These are phyloP conservation scores for Alternaria gaisen DNA, from an alignment of 2,329 filamentous ascomycete species.

Conservation along the genomic window DNA sequence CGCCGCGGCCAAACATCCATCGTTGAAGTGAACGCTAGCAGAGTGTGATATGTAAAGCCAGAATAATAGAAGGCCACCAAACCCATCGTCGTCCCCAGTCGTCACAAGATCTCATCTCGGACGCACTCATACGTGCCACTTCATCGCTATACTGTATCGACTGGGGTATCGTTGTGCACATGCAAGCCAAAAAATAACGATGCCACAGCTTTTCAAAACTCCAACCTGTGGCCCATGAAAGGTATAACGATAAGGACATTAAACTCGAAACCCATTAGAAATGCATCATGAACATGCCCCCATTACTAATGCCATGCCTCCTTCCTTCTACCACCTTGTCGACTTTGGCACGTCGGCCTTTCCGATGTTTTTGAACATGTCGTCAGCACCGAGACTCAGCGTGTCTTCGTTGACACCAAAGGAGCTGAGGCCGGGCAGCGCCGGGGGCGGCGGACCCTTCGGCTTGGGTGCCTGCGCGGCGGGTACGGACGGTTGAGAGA, in stretches of 20 bases:
- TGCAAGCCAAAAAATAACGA: constrained; percentile 46
- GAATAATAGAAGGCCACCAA: constrained; percentile 12
- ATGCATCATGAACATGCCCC: constrained; percentile 33
- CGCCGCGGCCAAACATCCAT: constrained; percentile 28
- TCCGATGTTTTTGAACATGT: constrained; percentile 53
- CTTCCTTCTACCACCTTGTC: constrained; percentile 32
- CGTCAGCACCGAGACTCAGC: constrained; percentile 46
- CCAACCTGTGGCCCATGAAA: constrained; percentile 33
- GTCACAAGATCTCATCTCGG: constrained; percentile 13
- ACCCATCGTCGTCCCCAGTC: constrained; percentile 26
- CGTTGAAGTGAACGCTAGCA: constrained; percentile 31
- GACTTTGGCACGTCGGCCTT: constrained; percentile 12
- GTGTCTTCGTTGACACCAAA: constrained; percentile 49
- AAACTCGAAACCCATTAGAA: constrained; percentile 41
- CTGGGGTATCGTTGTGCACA: constrained; percentile 50
- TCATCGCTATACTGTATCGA: constrained; percentile 38
- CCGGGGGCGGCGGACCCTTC: constrained; percentile 52
- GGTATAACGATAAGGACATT: constrained; percentile 40
- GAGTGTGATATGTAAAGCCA: constrained; percentile 17
- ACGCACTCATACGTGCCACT: constrained; percentile 6
- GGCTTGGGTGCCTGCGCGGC: constrained; percentile 29
- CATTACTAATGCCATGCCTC: constrained; percentile 12
- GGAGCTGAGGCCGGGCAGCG: constrained; percentile 49
- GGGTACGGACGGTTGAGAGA: constrained; percentile 23
- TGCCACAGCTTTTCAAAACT: constrained; percentile 43